Evolutionary conservation across 2,329 filamentous ascomycete species (phyloP).

Genomic region (Coleophoma cylindrospora): DNA sequence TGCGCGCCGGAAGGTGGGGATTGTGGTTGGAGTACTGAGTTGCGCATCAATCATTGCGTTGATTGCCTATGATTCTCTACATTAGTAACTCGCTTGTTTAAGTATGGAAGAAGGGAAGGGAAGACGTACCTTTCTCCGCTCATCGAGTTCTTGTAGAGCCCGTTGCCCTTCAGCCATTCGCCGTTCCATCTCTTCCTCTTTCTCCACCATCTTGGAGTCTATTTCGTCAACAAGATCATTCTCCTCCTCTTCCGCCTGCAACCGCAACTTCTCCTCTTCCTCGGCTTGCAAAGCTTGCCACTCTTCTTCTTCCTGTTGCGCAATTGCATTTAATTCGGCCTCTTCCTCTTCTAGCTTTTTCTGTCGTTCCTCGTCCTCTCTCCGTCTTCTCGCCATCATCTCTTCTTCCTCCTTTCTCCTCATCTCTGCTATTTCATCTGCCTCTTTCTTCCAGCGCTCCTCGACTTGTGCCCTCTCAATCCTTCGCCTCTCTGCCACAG

Average conservation of each 20-base stretch:
- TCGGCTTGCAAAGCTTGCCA: constrained; percentile 10
- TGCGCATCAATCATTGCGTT: constrained; percentile 21
- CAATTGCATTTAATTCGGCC: constrained; percentile 5
- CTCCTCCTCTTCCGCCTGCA: constrained; percentile 13
- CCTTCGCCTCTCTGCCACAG: neutral
- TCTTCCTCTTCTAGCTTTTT: constrained; percentile 3
- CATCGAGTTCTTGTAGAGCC: constrained; percentile 16
- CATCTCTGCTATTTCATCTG: neutral
- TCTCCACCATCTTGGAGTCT: constrained; percentile 17
- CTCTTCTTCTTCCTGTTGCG: constrained; percentile 8
- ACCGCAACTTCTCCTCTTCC: constrained; percentile 13
- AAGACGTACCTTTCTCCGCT: constrained; percentile 16
- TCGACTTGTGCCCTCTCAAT: neutral
- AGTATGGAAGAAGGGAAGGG: neutral
- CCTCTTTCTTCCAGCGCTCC: constrained; percentile 4
- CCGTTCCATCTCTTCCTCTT: constrained; percentile 22
- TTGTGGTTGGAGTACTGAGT: constrained; percentile 17
- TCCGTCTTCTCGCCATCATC: constrained; percentile 2
- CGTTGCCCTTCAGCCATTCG: constrained; percentile 17
- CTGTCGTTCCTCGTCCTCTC: constrained; percentile 4
- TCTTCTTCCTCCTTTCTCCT: constrained; percentile 5
- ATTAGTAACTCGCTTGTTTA: neutral
- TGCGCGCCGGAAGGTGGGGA: constrained; percentile 17
- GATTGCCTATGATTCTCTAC: constrained; percentile 11
- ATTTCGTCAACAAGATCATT: constrained; percentile 11